Evolutionary conservation across 2,329 filamentous ascomycete genomes (phyloP).

Genomic region (Calonectria pauciramosa): DNA sequence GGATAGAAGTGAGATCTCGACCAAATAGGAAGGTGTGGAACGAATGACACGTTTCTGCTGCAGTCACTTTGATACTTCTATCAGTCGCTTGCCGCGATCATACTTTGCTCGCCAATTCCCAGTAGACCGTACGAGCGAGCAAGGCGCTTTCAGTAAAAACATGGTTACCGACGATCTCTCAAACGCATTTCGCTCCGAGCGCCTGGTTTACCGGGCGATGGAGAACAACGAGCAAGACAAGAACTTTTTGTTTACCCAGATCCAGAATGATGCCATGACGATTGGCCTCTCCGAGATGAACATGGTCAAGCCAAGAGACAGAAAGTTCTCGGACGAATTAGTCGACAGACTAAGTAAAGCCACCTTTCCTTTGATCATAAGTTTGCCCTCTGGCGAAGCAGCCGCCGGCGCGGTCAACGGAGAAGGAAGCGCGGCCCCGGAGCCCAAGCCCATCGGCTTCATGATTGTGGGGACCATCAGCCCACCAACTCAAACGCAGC

Average conservation of each 20-base stretch:
- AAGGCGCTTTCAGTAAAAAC: background rate
- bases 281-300: background rate
- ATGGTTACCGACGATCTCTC: background rate
- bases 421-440: background rate
- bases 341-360: background rate
- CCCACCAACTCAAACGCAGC: background rate
- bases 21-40: background rate
- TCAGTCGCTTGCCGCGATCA: background rate
- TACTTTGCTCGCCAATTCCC: background rate
- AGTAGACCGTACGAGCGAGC: background rate
- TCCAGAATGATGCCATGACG: background rate
- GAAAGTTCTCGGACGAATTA: background rate
- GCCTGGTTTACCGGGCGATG: background rate
- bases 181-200: background rate
- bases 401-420: background rate
- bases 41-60: background rate
- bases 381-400: background rate
- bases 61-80: background rate
- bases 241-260: background rate
- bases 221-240: background rate
- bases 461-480: background rate
- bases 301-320: background rate
- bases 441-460: background rate
- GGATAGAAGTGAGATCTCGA: background rate
- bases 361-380: background rate